Evolutionary conservation across 371 early-diverging fungal species (phyloP).

Genomic region (Mycotypha africana): DNA sequence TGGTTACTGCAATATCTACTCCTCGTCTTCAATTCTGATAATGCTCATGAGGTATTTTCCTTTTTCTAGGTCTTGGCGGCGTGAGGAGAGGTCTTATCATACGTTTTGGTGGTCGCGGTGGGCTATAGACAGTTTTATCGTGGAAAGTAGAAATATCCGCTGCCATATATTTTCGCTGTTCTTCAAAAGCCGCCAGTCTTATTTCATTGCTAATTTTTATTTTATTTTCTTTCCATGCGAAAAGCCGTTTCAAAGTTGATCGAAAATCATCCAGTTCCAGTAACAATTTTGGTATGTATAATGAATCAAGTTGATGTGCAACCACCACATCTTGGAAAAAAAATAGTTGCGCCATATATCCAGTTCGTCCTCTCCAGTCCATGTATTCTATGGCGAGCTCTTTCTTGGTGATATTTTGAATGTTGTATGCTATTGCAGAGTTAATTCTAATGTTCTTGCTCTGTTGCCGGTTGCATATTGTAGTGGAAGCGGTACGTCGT

Average conservation of each 20-base stretch:
- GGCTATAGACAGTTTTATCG: conserved; percentile 11
- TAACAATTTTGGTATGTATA: conserved; percentile 13
- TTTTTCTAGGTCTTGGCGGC: conserved; percentile 16
- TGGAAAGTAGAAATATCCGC: conserved; percentile 12
- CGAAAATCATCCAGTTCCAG: conserved; percentile 12
- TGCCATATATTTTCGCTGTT: conserved; percentile 11
- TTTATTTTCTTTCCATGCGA: conserved; percentile 11
- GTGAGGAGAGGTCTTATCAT: conserved; percentile 14
- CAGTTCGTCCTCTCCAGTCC: conserved; percentile 10
- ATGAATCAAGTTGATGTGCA: conserved; percentile 9
- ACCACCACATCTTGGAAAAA: conserved; percentile 7
- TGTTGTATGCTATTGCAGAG: conserved; percentile 14
- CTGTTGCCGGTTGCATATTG: conserved; percentile 11
- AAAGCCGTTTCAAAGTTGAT: conserved; percentile 11
- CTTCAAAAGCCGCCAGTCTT: conserved; percentile 14
- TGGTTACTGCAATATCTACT: conserved; percentile 6
- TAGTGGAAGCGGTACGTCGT: conserved; percentile 10
- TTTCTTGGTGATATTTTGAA: conserved; percentile 12
- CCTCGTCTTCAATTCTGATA: conserved; percentile 9
- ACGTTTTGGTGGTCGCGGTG: conserved; percentile 13
- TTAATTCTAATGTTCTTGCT: conserved; percentile 18
- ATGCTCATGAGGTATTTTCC: conserved; percentile 12
- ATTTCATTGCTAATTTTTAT: conserved; percentile 13
- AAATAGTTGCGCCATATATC: conserved; percentile 11
- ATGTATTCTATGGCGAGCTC: conserved; percentile 10